A percentile compares a stretch with the other conserved stretches of the same genome.
Evolutionary conservation across 1,284 basidiomycete genomes (phyloP).

Genomic region (Ustilago hordei): DNA sequence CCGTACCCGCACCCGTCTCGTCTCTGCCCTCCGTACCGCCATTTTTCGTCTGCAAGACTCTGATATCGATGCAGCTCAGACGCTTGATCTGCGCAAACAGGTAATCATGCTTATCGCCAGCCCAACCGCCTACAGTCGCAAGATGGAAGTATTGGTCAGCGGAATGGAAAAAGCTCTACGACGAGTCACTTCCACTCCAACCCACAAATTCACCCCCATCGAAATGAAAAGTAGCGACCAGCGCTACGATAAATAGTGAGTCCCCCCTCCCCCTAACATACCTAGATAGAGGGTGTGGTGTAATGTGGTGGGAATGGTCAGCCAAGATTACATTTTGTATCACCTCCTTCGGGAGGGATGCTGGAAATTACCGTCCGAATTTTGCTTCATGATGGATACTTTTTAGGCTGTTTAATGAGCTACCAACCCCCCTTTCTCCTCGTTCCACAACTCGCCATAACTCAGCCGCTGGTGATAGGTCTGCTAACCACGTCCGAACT

Average conservation of each 20-base stretch:
- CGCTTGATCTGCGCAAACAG: conserved; percentile 14
- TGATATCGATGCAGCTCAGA: background rate
- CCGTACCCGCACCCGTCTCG: conserved; percentile 42
- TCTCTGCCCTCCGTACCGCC: conserved; percentile 43
- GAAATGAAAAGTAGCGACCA: background rate
- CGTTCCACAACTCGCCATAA: too few species aligned
- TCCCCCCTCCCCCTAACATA: background rate
- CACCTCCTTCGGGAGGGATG: conserved; percentile 33
- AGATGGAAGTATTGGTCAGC: conserved; percentile 21
- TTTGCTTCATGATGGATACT: conserved; percentile 58
- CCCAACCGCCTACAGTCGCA: conserved; percentile 12
- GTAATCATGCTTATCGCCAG: conserved; percentile 29
- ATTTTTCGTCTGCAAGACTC: conserved; percentile 10
- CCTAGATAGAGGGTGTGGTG: background rate
- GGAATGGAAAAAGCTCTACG: conserved; percentile 22
- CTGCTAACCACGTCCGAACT: too few species aligned
- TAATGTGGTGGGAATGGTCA: background rate
- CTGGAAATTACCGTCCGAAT: conserved; percentile 68
- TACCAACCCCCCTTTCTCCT: background rate
- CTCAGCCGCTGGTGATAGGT: too few species aligned
- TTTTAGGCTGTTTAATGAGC: conserved; percentile 65
- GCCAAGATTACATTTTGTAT: conserved; percentile 46
- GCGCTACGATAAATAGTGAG: conserved; percentile 21
- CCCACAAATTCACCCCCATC: background rate
- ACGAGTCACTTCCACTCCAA: background rate